Evolutionary conservation across 805 yeast species (phyloP).

Genomic region (Jamesozyma spencerorum): DNA sequence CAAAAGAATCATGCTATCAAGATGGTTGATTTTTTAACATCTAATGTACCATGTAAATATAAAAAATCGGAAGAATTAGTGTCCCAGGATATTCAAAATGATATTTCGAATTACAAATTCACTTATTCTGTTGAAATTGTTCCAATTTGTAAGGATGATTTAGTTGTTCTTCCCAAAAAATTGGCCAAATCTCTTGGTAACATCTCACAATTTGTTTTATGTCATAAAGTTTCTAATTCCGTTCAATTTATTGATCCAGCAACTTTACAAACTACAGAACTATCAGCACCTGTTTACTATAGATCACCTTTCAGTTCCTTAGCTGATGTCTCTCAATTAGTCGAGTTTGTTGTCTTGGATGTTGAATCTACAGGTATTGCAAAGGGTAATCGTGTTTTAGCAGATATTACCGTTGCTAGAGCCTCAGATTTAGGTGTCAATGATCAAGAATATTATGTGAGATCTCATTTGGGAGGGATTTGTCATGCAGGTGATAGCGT

Average conservation of each 20-base stretch:
- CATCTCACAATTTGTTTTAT: slow-evolving; percentile 70
- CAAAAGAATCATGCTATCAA: slow-evolving; percentile 86
- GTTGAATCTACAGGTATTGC: slow-evolving; percentile 83
- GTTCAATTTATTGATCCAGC: slow-evolving; percentile 81
- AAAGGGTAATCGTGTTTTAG: slow-evolving; percentile 68
- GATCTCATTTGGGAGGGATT: slow-evolving; percentile 89
- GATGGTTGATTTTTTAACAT: slow-evolving; percentile 80
- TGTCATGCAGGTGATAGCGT: slow-evolving; percentile 95
- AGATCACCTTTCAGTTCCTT: slow-evolving; percentile 71
- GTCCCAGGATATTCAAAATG: slow-evolving; percentile 84
- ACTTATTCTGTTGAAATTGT: slow-evolving; percentile 88
- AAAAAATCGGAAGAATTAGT: slow-evolving; percentile 87
- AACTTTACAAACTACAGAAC: slow-evolving; percentile 68
- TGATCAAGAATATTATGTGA: slow-evolving; percentile 70
- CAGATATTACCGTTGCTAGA: slow-evolving; percentile 88
- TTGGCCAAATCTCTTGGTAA: slow-evolving; percentile 78
- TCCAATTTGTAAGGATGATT: slow-evolving; percentile 93
- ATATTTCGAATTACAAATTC: slow-evolving; percentile 79
- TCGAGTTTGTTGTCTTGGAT: slow-evolving; percentile 84
- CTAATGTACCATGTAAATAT: slow-evolving; percentile 74
- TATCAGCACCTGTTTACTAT: slow-evolving; percentile 68
- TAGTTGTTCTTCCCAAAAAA: slow-evolving; percentile 83
- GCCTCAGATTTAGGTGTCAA: slow-evolving; percentile 83
- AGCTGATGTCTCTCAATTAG: slow-evolving; percentile 63
- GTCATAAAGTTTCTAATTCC: slow-evolving; percentile 74